phyloP scores from a whole-genome alignment of 495 filamentous ascomycete genomes.

The Neurospora sp. region DNA sequence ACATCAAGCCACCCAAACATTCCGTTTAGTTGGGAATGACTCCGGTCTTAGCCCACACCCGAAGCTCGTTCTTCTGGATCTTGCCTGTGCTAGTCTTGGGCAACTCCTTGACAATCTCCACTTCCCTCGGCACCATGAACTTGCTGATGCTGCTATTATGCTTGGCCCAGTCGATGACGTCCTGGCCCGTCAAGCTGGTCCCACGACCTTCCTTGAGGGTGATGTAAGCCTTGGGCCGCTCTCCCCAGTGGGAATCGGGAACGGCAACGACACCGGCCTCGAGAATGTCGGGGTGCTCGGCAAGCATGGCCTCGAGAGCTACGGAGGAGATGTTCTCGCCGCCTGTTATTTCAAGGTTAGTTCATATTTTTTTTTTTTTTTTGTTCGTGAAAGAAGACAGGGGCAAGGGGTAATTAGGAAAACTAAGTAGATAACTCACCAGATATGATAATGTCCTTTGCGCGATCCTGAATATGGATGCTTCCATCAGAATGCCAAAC shows the following conservation, averaged over 20 bases:
- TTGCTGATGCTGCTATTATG: constrained; percentile 66
- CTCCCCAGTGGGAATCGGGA: constrained; percentile 85
- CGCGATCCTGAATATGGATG: constrained; percentile 84
- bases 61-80: constrained; percentile 85
- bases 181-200: constrained; percentile 50
- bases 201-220: constrained; percentile 54
- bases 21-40: neutral
- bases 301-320: constrained; percentile 86
- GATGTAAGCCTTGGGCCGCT: constrained; percentile 86
- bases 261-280: constrained; percentile 90
- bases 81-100: constrained; percentile 97
- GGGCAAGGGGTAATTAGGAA: neutral
- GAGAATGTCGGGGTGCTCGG: constrained; percentile 75
- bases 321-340: constrained; percentile 96
- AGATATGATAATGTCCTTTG: constrained; percentile 97
- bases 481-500: constrained; percentile 86
- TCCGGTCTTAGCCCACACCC: constrained; percentile 68
- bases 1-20: too few species aligned
- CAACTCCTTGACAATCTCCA: constrained; percentile 77
- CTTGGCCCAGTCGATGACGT: constrained; percentile 81
- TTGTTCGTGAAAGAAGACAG: constrained; percentile 1
- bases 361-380: constrained; percentile 6
- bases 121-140: constrained; percentile 94
- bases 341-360: constrained; percentile 37
- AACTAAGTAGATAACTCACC: constrained; percentile 43